Conservation (phyloP, 1,284 basidiomycete species). For the Puccinia horiana region DNA sequence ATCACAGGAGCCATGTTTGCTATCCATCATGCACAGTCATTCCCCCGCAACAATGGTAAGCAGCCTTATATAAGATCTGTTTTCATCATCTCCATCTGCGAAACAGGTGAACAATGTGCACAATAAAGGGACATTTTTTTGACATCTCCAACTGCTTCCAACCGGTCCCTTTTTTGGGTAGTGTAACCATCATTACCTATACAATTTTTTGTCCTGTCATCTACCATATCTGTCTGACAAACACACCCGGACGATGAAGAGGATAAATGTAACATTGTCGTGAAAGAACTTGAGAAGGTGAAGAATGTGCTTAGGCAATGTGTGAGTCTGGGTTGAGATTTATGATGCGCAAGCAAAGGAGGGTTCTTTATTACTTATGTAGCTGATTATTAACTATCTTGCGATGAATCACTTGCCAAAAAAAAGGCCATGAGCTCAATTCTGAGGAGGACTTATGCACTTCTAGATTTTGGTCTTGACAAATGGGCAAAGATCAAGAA, state of each 20-base stretch:
- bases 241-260: slow-evolving; percentile 18
- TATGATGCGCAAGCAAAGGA: neutral
- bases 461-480: slow-evolving; percentile 7
- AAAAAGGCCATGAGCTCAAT: slow-evolving; percentile 35
- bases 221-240: slow-evolving; percentile 37
- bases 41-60: slow-evolving; percentile 26
- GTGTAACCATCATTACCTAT: slow-evolving; percentile 11
- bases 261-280: slow-evolving; percentile 9
- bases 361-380: neutral
- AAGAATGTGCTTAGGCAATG: slow-evolving; percentile 8
- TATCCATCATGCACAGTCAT: slow-evolving; percentile 11
- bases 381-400: neutral
- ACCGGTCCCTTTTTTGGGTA: neutral
- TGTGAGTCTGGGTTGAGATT: neutral
- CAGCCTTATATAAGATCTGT: neutral
- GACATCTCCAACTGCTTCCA: neutral
- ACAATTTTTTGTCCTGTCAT: slow-evolving; percentile 28
- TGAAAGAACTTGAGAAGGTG: slow-evolving; percentile 10
- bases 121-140: neutral
- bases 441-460: slow-evolving; percentile 20
- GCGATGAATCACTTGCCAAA: neutral
- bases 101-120: neutral
- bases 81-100: neutral
- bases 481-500: slow-evolving; percentile 7
- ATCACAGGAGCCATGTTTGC: slow-evolving; percentile 9